Evolutionary conservation across 2,329 filamentous ascomycete genomes (phyloP).

Genomic region (Didymella glomerata): DNA sequence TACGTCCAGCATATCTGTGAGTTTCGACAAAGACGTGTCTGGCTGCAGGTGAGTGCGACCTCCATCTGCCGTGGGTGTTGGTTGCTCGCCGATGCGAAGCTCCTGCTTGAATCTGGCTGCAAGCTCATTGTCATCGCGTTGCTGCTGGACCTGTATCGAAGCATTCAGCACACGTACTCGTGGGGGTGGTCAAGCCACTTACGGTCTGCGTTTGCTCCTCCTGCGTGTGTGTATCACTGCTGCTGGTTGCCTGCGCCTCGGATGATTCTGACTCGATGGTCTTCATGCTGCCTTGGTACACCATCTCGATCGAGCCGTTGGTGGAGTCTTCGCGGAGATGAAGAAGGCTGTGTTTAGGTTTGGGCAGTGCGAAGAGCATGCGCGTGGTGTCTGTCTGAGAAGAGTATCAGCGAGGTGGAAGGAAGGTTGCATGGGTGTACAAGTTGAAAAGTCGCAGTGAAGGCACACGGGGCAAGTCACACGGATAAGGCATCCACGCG

Average conservation of each 20-base stretch:
- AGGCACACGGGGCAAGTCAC: constrained; percentile 5
- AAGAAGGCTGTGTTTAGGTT: constrained; percentile 15
- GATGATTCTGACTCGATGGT: constrained; percentile 33
- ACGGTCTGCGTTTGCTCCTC: constrained; percentile 1
- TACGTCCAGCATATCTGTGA: constrained; percentile 41
- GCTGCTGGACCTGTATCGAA: constrained; percentile 2
- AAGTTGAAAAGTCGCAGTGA: constrained; percentile 13
- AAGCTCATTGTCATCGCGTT: constrained; percentile 18
- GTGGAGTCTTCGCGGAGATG: constrained; percentile 24
- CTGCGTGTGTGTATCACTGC: not conserved
- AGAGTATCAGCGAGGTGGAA: constrained; percentile 19
- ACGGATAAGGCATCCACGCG: constrained; percentile 10
- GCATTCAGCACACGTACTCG: not conserved
- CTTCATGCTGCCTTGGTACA: constrained; percentile 36
- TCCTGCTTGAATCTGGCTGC: constrained; percentile 32
- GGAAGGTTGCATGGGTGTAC: not conserved
- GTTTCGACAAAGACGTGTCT: constrained; percentile 36
- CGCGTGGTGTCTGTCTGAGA: constrained; percentile 37
- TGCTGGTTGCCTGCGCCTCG: constrained; percentile 19
- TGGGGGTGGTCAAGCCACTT: not conserved
- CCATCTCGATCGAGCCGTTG: constrained; percentile 35
- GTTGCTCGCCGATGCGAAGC: constrained; percentile 26
- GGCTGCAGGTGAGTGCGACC: constrained; percentile 20
- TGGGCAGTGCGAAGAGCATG: constrained; percentile 34
- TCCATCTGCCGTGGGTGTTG: constrained; percentile 4